Percentiles rank a stretch among this genome's conserved stretches.
These are phyloP conservation scores for Pyricularia grisea DNA, from an alignment of 2,329 filamentous ascomycete species.

Conservation along the genomic window DNA sequence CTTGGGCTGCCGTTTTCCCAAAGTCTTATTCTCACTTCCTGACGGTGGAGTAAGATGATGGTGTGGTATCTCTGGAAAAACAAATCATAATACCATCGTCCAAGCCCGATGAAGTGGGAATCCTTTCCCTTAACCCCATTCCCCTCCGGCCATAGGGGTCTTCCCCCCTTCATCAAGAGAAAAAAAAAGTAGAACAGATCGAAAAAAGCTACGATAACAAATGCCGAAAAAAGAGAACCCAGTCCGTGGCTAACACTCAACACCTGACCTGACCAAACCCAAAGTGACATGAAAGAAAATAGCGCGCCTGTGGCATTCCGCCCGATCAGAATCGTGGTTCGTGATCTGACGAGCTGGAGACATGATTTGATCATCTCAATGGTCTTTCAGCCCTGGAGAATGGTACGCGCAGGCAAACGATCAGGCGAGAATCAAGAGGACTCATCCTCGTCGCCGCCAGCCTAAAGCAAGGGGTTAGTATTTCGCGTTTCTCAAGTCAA, in stretches of 20 bases:
- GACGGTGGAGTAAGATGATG: not conserved
- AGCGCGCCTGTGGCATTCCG: not conserved
- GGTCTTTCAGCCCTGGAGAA: constrained; percentile 8
- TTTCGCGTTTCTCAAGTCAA: not conserved
- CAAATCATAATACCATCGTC: not conserved
- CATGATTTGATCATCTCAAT: constrained; percentile 11
- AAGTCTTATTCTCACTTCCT: not conserved
- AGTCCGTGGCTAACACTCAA: constrained; percentile 11
- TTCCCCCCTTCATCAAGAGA: constrained; percentile 8
- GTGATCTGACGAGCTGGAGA: constrained; percentile 2
- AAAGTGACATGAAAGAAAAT: constrained; percentile 5
- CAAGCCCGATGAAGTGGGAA: not conserved
- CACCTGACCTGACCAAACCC: constrained; percentile 1
- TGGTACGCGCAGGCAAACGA: constrained; percentile 15
- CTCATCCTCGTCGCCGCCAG: constrained; percentile 48
- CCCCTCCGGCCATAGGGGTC: not conserved
- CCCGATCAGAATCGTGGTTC: constrained; percentile 1
- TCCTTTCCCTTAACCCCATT: not conserved
- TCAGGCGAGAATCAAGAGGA: constrained; percentile 24
- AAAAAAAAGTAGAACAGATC: constrained; percentile 12
- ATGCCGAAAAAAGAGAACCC: constrained; percentile 15
- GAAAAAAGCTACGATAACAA: constrained; percentile 9
- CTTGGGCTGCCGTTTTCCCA: not conserved
- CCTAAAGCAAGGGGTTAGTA: constrained; percentile 31
- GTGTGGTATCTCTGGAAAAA: not conserved